phyloP scores from a whole-genome alignment of 2,329 filamentous ascomycete species.

The Diaporthe longicolla region DNA sequence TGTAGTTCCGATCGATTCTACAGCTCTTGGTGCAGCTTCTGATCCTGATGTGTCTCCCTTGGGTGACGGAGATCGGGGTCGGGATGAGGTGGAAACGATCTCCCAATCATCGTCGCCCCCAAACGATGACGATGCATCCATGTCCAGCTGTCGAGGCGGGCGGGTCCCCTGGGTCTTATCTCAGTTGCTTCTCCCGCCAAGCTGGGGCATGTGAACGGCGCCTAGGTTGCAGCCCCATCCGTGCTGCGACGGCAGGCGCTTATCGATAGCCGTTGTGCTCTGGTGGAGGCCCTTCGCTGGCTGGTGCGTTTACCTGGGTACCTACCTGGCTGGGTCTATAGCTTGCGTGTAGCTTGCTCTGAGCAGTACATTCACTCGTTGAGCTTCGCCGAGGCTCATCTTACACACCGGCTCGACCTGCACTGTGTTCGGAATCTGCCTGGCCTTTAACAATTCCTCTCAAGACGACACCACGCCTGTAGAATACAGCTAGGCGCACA shows the following conservation, averaged over 20 bases:
- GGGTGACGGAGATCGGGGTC: constrained; percentile 31
- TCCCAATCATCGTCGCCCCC: constrained; percentile 36
- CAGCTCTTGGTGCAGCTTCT: neutral
- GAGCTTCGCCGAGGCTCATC: constrained; percentile 2
- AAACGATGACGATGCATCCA: constrained; percentile 34
- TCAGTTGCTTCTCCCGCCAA: constrained; percentile 5
- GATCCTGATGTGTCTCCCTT: neutral
- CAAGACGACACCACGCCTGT: neutral
- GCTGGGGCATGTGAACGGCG: constrained; percentile 26
- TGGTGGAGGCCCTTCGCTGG: neutral
- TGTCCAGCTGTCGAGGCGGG: constrained; percentile 16
- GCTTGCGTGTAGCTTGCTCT: constrained; percentile 7
- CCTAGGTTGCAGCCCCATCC: neutral
- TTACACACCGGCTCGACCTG: neutral
- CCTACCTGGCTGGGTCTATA: neutral
- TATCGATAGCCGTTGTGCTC: constrained; percentile 37
- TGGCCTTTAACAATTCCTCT: neutral
- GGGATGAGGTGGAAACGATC: constrained; percentile 34
- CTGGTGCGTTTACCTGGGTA: neutral
- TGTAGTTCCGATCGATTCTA: neutral
- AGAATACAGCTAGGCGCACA: neutral
- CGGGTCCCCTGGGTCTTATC: constrained; percentile 31
- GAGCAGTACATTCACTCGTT: neutral
- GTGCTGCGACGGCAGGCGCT: neutral
- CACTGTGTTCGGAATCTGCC: neutral